Conservation (phyloP, 306 rosid species). For the Vicia villosa region DNA sequence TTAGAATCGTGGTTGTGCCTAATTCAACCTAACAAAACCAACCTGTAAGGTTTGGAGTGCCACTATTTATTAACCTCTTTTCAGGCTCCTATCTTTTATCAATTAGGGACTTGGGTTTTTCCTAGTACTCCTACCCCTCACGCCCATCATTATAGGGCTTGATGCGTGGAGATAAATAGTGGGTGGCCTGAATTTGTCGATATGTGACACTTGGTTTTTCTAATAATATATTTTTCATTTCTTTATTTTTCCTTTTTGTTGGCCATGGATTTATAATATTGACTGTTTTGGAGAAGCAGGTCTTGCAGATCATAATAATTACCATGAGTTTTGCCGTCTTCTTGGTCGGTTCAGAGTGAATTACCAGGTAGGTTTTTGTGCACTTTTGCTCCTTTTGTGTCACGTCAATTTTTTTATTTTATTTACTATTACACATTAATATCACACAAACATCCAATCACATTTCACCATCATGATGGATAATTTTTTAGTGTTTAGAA, state of each 20-base stretch:
- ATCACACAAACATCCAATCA: neutral
- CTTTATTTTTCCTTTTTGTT: neutral
- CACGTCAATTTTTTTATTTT: neutral
- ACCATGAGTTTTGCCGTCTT: constrained; percentile 99
- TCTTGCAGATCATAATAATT: constrained; percentile 95
- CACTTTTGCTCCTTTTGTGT: constrained; percentile 32
- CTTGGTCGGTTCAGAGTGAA: constrained; percentile 97
- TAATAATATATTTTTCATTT: neutral
- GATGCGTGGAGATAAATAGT: too few species aligned
- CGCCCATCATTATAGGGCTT: too few species aligned
- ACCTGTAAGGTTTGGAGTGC: too few species aligned
- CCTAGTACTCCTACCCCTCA: too few species aligned
- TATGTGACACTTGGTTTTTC: too few species aligned
- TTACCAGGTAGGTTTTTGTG: constrained; percentile 73
- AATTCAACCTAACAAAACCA: too few species aligned
- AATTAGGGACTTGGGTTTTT: too few species aligned
- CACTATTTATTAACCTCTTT: too few species aligned
- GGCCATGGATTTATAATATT: constrained; percentile 35
- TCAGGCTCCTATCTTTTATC: too few species aligned
- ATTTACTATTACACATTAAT: neutral
- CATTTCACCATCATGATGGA: neutral
- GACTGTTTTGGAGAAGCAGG: constrained; percentile 57
- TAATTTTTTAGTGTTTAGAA: neutral
- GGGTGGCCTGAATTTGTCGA: too few species aligned
- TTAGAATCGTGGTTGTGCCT: too few species aligned